Base-by-base conservation (phyloP, 139 green algal species). In the Chlamydomonas sp. region DNA sequence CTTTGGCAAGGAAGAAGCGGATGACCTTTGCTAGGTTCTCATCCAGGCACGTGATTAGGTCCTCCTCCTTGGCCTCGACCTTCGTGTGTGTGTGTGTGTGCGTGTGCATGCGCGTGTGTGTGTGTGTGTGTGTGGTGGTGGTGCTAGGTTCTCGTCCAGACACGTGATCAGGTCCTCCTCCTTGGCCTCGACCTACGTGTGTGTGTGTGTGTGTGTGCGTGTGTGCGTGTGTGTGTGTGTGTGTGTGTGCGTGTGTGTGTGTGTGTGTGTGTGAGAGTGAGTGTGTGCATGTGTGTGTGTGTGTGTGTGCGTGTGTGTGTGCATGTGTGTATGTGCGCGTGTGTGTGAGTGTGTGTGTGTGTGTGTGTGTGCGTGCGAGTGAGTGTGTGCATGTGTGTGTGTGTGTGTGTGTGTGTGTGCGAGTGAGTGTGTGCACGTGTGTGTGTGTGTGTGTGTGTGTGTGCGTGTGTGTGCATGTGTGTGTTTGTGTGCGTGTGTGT, bases 71-170 rank as follows among this genome's bases (percentile, higher is more conserved):
- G 5, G 60, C 60, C 34, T 68, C 60, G 34, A 68, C 60, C 60
- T 68, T 54, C 16, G 43, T 13, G 43, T 54, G 43, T 54, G 16
- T 54, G 43, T 54, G 20, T 54, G 43, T 54, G 13, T 13, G 43
- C 16, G 43, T 20, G 43, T 26, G 43, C 43, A 26, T 13, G 20
- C 16, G 43, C 16, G 43, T 26, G 43, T 54, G 43, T 54, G 43
- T n/a, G n/a, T n/a, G n/a, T n/a, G n/a, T n/a, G n/a, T n/a, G n/a
- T n/a, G n/a, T n/a, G n/a, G n/a, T n/a, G 43, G 43, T 54, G 43
- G 43, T 31, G 37, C 63, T 5, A 70, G 37, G 36, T 70, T 37
- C 38, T 70, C 58, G 26, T 70, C 63, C 24, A 70, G 63, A 4
- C 6, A 6, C 38, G 31, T 35, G 20, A 59, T 58, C 35, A 70